A percentile compares a stretch with the other conserved stretches of the same genome.
Conservation (phyloP, 1,284 basidiomycete species). For the Thelephora terrestris region DNA sequence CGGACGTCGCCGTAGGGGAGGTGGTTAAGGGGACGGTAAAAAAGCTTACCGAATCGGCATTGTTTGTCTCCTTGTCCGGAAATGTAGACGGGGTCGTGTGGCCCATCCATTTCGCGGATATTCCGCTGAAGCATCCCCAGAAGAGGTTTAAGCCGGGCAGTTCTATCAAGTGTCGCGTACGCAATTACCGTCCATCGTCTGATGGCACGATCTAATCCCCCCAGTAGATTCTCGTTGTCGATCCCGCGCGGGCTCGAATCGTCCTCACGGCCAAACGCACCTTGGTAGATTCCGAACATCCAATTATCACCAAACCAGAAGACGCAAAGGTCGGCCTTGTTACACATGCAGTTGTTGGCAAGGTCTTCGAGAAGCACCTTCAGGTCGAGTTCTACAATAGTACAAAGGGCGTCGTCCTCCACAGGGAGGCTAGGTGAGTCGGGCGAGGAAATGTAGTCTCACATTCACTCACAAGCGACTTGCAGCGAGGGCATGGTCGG, state of each 20-base stretch:
- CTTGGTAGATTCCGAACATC: constrained; percentile 72
- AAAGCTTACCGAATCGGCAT: constrained; percentile 64
- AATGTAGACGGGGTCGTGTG: constrained; percentile 89
- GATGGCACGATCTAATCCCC: constrained; percentile 4
- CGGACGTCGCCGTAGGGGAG: constrained; percentile 79
- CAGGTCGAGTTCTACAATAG: constrained; percentile 90
- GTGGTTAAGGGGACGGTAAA: constrained; percentile 80
- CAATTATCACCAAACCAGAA: constrained; percentile 57
- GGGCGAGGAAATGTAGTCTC: constrained; percentile 1
- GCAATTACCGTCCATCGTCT: constrained; percentile 15
- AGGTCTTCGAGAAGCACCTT: constrained; percentile 68
- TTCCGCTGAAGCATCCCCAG: constrained; percentile 83
- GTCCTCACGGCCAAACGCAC: constrained; percentile 90
- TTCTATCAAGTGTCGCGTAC: constrained; percentile 78
- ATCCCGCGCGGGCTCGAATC: constrained; percentile 75
- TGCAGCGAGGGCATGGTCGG: constrained; percentile 52
- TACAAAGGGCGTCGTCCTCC: constrained; percentile 75
- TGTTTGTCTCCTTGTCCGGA: constrained; percentile 82
- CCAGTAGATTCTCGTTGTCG: constrained; percentile 73
- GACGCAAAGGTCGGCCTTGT: constrained; percentile 68
- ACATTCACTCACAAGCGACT: constrained; percentile 2
- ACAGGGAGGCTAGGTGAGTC: constrained; percentile 69
- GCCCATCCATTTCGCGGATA: constrained; percentile 94
- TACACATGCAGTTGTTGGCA: constrained; percentile 79
- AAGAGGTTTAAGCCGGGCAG: constrained; percentile 85